phyloP scores from a whole-genome alignment of 1,284 basidiomycete genomes.

The Mrakiaceae sp. region DNA sequence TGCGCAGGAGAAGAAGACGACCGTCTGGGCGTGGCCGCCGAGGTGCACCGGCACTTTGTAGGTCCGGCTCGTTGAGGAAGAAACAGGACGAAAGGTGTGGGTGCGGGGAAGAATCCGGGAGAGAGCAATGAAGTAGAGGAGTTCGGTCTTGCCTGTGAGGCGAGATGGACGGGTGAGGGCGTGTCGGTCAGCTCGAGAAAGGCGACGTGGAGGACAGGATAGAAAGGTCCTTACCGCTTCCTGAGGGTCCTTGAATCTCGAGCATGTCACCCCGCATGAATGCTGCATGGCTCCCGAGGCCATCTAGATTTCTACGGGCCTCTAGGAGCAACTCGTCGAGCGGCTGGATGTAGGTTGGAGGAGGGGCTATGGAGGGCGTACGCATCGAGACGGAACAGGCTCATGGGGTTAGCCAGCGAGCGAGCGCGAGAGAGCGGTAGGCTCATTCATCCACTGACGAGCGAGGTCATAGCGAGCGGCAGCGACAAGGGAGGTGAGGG shows the following conservation, averaged over 20 bases:
- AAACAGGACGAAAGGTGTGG: neutral
- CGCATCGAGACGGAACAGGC: neutral
- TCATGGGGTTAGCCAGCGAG: too few species aligned
- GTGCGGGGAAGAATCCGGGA: neutral
- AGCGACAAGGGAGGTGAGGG: neutral
- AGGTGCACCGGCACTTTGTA: neutral
- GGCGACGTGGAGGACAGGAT: neutral
- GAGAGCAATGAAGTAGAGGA: neutral
- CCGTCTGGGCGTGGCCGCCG: neutral
- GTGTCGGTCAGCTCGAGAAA: neutral
- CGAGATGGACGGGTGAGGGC: neutral
- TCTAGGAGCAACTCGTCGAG: neutral
- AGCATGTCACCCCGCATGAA: neutral
- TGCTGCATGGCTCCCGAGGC: neutral
- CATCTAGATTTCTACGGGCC: neutral
- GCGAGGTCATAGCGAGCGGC: neutral
- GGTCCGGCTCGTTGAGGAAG: neutral
- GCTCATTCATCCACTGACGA: neutral
- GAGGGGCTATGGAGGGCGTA: neutral
- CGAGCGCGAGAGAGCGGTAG: too few species aligned
- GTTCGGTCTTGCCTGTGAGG: neutral
- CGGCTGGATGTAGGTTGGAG: neutral
- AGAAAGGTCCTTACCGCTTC: neutral
- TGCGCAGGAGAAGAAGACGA: constrained; percentile 1
- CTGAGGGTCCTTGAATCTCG: neutral